These are phyloP conservation scores for Daldinia grandis DNA, from an alignment of 495 filamentous ascomycete genomes.

Conservation along the genomic window DNA sequence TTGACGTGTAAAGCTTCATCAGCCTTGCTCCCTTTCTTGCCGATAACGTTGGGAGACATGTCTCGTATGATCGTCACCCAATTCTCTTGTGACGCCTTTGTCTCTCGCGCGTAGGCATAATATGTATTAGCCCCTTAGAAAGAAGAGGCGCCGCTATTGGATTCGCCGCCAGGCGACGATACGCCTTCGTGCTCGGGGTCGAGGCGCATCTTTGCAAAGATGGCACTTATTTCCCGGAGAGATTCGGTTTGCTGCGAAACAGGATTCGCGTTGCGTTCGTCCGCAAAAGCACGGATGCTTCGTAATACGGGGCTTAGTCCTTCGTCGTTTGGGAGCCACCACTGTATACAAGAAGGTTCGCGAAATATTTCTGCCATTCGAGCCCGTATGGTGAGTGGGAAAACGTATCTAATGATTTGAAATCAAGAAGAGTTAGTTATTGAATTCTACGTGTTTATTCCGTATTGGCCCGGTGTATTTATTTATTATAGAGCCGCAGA, in stretches of 20 bases:
- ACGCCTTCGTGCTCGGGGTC: constrained; percentile 31
- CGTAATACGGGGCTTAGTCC: constrained; percentile 74
- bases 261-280: constrained; percentile 71
- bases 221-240: constrained; percentile 76
- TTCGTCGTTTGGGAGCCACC: constrained; percentile 90
- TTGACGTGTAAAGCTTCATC: constrained; percentile 6
- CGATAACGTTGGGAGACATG: background rate
- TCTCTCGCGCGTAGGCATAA: background rate
- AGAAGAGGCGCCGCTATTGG: constrained; percentile 34
- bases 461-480: background rate
- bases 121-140: constrained; percentile 1
- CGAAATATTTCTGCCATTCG: constrained; percentile 77
- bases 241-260: constrained; percentile 71
- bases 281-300: constrained; percentile 77
- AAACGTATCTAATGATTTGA: constrained; percentile 72
- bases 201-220: constrained; percentile 65
- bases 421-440: constrained; percentile 30
- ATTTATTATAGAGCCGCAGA: background rate
- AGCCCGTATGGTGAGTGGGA: constrained; percentile 74
- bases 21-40: constrained; percentile 12
- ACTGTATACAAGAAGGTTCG: constrained; percentile 71
- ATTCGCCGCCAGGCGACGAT: constrained; percentile 34
- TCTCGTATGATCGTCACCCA: background rate
- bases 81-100: background rate
- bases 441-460: constrained; percentile 2